A percentile compares a stretch with the other conserved stretches of the same genome.
Evolutionary conservation across 805 yeast genomes (phyloP).

Genomic region (Debaryomyces castellii): DNA sequence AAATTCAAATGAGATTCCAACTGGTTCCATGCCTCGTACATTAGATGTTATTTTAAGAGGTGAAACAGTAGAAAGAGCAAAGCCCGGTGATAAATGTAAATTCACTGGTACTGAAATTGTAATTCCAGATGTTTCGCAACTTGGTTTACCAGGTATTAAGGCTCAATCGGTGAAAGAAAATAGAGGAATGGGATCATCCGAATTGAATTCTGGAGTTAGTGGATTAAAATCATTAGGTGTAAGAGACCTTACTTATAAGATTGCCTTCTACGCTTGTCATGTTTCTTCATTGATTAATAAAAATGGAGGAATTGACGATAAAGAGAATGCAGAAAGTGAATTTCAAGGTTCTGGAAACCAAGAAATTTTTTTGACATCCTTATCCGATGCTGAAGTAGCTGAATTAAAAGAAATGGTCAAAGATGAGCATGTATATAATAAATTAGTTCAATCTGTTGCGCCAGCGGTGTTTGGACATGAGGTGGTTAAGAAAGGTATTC

Average conservation of each 20-base stretch:
- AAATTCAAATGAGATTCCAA: conserved; percentile 93
- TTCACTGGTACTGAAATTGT: conserved; percentile 95
- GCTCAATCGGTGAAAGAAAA: conserved; percentile 76
- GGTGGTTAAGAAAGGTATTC: conserved; percentile 85
- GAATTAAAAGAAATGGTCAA: conserved; percentile 90
- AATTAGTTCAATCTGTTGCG: conserved; percentile 83
- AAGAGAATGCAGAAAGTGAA: conserved; percentile 23
- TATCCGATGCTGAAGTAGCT: conserved; percentile 77
- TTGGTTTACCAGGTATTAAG: conserved; percentile 93
- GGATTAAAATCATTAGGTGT: conserved; percentile 92
- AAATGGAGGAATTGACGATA: conserved; percentile 18
- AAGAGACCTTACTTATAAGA: conserved; percentile 86
- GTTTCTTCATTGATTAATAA: conserved; percentile 62
- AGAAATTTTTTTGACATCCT: conserved; percentile 72
- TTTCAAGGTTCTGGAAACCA: conserved; percentile 65
- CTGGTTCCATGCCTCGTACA: conserved; percentile 98
- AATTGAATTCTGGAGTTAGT: conserved; percentile 79
- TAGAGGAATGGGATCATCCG: conserved; percentile 61
- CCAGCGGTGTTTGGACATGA: conserved; percentile 98
- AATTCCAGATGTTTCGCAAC: conserved; percentile 89
- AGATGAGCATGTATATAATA: conserved; percentile 80
- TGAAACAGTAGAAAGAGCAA: conserved; percentile 91
- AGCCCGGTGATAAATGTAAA: conserved; percentile 94
- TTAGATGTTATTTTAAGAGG: conserved; percentile 90
- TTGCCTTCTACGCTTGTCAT: conserved; percentile 90